Evolutionary conservation across 768 basidiomycete species (phyloP).

Genomic region (Macrolepiota fuliginosa): DNA sequence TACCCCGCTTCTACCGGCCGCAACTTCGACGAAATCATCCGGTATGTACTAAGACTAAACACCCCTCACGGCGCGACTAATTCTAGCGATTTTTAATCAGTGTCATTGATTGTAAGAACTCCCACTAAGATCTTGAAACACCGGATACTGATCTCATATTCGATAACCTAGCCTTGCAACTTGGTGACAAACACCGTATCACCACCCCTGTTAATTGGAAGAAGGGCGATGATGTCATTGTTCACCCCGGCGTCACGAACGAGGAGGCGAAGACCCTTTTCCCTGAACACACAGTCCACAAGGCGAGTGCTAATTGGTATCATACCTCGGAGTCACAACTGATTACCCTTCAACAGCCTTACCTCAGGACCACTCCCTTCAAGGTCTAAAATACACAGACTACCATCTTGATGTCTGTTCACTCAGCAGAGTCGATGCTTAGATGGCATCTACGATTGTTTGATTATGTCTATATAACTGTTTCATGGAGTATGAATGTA

Average conservation of each 20-base stretch:
- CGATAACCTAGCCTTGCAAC: constrained; percentile 65
- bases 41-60: constrained; percentile 27
- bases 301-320: constrained; percentile 42
- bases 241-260: constrained; percentile 78
- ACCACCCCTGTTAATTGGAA: constrained; percentile 97
- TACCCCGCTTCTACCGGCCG: constrained; percentile 97
- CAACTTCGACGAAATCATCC: constrained; percentile 73
- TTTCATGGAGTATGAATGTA: neutral
- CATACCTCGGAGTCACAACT: neutral
- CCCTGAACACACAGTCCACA: constrained; percentile 78
- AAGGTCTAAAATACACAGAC: constrained; percentile 27
- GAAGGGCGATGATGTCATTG: constrained; percentile 90
- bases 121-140: constrained; percentile 3
- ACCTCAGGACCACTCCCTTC: constrained; percentile 80
- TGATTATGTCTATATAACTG: neutral
- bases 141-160: constrained; percentile 12
- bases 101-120: constrained; percentile 67
- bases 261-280: constrained; percentile 92
- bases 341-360: constrained; percentile 50
- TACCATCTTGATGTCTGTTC: constrained; percentile 12
- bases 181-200: constrained; percentile 81
- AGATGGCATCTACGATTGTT: neutral
- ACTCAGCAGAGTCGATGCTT: constrained; percentile 8
- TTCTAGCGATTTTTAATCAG: constrained; percentile 25
- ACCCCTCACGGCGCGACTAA: constrained; percentile 1